A percentile compares a stretch with the other conserved stretches of the same genome.
These are phyloP conservation scores for Talaromyces piceae DNA, from an alignment of 2,329 filamentous ascomycete species.

Conservation along the genomic window DNA sequence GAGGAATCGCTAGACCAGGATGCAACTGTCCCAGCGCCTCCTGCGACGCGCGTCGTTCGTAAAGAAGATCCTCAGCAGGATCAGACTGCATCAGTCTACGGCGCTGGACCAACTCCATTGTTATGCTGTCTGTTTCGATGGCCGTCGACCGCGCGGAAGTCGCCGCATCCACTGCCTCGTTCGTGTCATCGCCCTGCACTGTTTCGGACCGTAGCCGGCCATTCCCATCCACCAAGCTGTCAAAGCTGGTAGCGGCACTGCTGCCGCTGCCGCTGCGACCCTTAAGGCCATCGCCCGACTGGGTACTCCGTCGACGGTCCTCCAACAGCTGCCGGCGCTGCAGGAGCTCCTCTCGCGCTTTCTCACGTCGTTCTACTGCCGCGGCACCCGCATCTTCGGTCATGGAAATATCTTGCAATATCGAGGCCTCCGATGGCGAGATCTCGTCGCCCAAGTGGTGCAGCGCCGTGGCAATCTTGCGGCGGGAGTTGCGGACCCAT, in stretches of 20 bases:
- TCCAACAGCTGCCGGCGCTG: slow-evolving; percentile 36
- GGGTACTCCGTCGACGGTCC: slow-evolving; percentile 26
- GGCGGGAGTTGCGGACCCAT: slow-evolving; percentile 56
- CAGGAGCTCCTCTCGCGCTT: slow-evolving; percentile 39
- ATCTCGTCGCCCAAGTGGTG: slow-evolving; percentile 55
- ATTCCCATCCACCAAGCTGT: slow-evolving; percentile 38
- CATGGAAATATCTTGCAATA: slow-evolving; percentile 41
- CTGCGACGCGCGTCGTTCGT: slow-evolving; percentile 14
- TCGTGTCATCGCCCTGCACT: background rate
- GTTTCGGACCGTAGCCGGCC: slow-evolving; percentile 23
- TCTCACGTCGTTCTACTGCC: slow-evolving; percentile 38
- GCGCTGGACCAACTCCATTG: slow-evolving; percentile 20
- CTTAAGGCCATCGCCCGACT: slow-evolving; percentile 13
- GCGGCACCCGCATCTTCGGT: slow-evolving; percentile 37
- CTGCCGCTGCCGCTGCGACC: background rate
- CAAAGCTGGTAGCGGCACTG: slow-evolving; percentile 29
- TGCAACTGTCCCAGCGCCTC: slow-evolving; percentile 16
- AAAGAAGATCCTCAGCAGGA: slow-evolving; percentile 10
- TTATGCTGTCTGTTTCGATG: slow-evolving; percentile 23
- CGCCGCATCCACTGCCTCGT: slow-evolving; percentile 5
- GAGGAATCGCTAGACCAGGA: slow-evolving; percentile 19
- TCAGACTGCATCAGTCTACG: slow-evolving; percentile 12
- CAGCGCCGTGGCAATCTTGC: slow-evolving; percentile 53
- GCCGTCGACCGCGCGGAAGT: slow-evolving; percentile 29
- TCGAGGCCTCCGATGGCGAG: slow-evolving; percentile 35